Conservation (phyloP, 2,329 filamentous ascomycete species). For the Plectosphaerella plurivora region DNA sequence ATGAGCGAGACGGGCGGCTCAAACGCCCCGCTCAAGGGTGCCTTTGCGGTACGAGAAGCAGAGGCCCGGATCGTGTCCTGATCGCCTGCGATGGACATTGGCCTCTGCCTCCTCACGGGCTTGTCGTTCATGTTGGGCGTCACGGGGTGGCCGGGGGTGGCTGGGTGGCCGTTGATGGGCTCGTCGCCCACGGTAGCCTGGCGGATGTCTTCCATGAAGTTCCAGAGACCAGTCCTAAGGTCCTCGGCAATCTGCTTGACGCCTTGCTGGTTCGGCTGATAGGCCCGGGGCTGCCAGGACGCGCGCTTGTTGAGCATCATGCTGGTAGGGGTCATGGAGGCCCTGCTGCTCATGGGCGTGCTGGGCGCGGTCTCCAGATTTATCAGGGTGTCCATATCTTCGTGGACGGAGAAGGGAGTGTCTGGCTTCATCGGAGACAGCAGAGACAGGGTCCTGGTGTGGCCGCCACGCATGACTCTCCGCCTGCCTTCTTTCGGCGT, state of each 20-base stretch:
- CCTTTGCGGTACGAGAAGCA: constrained; percentile 32
- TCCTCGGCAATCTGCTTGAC: constrained; percentile 83
- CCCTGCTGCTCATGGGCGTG: constrained; percentile 14
- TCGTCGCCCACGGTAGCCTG: constrained; percentile 97
- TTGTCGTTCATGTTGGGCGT: constrained; percentile 6
- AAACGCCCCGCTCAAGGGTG: constrained; percentile 30
- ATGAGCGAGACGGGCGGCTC: constrained; percentile 25
- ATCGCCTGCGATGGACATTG: constrained; percentile 20
- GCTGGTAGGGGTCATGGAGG: constrained; percentile 28
- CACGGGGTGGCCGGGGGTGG: constrained; percentile 4
- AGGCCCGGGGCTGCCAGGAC: constrained; percentile 53
- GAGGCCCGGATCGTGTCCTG: constrained; percentile 45
- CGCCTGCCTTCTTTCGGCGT: constrained; percentile 41
- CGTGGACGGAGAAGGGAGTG: constrained; percentile 36
- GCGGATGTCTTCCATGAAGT: constrained; percentile 90
- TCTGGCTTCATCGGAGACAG: constrained; percentile 62
- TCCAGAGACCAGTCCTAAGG: constrained; percentile 84
- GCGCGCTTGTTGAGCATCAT: constrained; percentile 48
- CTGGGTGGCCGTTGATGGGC: constrained; percentile 55
- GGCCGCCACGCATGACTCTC: constrained; percentile 64
- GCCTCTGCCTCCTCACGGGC: constrained; percentile 5
- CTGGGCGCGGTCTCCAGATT: constrained; percentile 24
- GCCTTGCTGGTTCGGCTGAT: constrained; percentile 36
- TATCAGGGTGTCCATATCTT: constrained; percentile 40
- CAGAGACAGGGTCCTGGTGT: constrained; percentile 67